Base-by-base conservation (phyloP, 495 filamentous ascomycete genomes). In the Acidiella bohemica region DNA sequence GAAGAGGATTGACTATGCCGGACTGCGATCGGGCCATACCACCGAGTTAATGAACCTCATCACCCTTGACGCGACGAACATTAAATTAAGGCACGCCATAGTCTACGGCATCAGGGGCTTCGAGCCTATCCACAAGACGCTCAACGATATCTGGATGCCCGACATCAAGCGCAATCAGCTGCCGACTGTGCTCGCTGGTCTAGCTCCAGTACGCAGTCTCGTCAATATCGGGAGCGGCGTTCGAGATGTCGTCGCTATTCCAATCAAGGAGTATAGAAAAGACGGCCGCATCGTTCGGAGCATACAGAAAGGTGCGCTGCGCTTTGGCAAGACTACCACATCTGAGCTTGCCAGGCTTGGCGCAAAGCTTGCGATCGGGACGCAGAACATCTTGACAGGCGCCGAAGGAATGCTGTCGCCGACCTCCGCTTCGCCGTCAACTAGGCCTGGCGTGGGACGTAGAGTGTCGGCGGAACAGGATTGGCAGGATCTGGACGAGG, bases 31-130 rank as follows among this genome's bases (percentile, higher is more conserved):
- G 4, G 92, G 92, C n/a, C 86, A 84, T 43, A 99, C 92, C 1
- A 93, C 83, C 0, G 92, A 99, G 58, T 90, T 99, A 56, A 96
- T 96, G 92, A 96, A 99, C 61, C 93, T 99, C 58, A 71, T 95
- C 49, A 82, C 90, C 29, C 73, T 99, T 10, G 88, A 99, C 43
- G 75, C 81, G 39, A 73, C 87, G 2, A 77, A 90, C 42, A 80
- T 99, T 72, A 73, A 83, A 1, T 68, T 99, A 31, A 72, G 80
- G 10, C 92, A 85, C 54, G 78, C 80, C 25, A 94, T 96, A 42
- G 73, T 95, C 18, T 95, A 94, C 52, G 92, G 92, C 29, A 73
- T 93, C 6, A 76, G 76, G 4, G 87, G 90, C 0, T 92, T 96
- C 49, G 83, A 93, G 48, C 79, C 78, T 40, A 70, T 99, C 18